phyloP scores from a whole-genome alignment of 2,329 filamentous ascomycete genomes.

The Colletotrichum noveboracense region DNA sequence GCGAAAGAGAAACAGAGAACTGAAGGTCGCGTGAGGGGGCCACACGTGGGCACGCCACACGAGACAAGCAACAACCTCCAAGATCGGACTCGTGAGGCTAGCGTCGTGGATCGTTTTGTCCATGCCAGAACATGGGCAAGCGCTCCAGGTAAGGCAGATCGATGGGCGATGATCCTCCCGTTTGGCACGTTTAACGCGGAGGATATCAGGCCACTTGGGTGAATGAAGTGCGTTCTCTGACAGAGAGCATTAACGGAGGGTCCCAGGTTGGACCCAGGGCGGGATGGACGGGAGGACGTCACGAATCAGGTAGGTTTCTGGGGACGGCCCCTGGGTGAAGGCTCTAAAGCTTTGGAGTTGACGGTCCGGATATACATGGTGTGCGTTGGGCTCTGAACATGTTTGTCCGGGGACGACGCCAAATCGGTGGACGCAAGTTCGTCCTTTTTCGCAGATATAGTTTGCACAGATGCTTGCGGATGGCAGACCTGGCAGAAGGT shows the following conservation, averaged over 20 bases:
- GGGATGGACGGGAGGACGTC: neutral
- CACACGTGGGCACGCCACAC: neutral
- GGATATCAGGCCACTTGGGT: neutral
- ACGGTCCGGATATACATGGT: neutral
- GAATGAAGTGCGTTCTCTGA: neutral
- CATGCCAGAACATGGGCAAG: neutral
- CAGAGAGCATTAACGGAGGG: neutral
- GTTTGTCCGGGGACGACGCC: neutral
- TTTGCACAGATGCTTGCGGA: neutral
- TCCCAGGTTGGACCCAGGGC: neutral
- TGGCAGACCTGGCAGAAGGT: neutral
- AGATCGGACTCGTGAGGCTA: neutral
- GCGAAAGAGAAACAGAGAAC: neutral
- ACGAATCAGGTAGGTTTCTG: constrained; percentile 7
- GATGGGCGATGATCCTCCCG: neutral
- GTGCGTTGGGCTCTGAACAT: neutral
- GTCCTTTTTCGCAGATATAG: neutral
- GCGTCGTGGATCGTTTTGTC: neutral
- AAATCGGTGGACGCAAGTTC: neutral
- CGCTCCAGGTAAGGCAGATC: neutral
- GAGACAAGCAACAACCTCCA: neutral
- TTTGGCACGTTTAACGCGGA: neutral
- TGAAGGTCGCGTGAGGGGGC: neutral
- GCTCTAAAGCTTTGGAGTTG: neutral
- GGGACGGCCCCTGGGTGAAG: neutral